Evolutionary conservation across 768 basidiomycete species (phyloP).

Genomic region (Nidularia sp.): DNA sequence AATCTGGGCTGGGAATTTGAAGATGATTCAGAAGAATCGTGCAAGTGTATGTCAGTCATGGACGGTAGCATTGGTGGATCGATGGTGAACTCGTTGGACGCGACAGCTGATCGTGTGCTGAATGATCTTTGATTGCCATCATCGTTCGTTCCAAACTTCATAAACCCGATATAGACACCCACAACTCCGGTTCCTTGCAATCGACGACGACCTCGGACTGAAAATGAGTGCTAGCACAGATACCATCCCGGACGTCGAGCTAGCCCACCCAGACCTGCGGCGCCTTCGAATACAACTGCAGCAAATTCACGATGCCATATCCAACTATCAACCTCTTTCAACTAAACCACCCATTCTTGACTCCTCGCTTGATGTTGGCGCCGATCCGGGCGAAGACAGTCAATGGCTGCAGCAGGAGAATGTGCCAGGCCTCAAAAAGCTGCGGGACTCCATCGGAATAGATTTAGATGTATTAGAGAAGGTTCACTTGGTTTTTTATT

Average conservation of each 20-base stretch:
- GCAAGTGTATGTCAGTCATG: constrained; percentile 27
- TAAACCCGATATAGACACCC: too few species aligned
- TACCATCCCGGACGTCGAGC: constrained; percentile 1
- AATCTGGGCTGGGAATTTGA: constrained; percentile 21
- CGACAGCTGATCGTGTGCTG: too few species aligned
- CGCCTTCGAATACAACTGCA: constrained; percentile 19
- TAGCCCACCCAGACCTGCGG: constrained; percentile 27
- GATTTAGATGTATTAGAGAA: constrained; percentile 43
- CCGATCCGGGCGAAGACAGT: constrained; percentile 29
- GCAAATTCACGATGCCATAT: constrained; percentile 29
- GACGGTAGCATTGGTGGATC: background rate
- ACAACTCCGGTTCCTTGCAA: background rate
- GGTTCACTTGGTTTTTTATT: constrained; percentile 20
- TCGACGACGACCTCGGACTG: background rate
- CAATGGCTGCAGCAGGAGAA: constrained; percentile 38
- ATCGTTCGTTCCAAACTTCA: background rate
- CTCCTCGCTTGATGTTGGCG: constrained; percentile 30
- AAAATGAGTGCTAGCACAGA: background rate
- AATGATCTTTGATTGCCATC: background rate
- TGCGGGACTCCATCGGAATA: constrained; percentile 39
- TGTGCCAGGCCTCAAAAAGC: constrained; percentile 41
- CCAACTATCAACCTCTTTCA: constrained; percentile 32
- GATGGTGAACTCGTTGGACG: too few species aligned
- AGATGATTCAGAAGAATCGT: constrained; percentile 15
- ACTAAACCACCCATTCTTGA: constrained; percentile 40